These are phyloP conservation scores for Trichosporon asahii DNA, from an alignment of 1,284 basidiomycete species.

Conservation along the genomic window DNA sequence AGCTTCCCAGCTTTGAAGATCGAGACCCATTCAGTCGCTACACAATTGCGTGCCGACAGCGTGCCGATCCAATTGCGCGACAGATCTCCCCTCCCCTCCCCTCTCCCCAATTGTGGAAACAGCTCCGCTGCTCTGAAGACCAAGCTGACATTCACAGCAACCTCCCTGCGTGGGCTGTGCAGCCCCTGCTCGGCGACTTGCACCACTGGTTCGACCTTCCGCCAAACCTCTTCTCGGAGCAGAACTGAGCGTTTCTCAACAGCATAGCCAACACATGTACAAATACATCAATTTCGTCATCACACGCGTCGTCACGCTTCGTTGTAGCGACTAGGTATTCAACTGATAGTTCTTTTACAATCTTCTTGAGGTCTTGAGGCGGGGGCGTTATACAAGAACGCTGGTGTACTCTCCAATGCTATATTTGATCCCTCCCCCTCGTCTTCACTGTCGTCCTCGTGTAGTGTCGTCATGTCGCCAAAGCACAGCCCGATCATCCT, in stretches of 20 bases:
- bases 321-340: not conserved
- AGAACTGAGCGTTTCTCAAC: not conserved
- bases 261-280: not conserved
- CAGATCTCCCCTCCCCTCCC: no score
- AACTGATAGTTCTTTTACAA: no score
- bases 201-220: slow-evolving; percentile 51
- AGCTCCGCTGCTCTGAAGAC: no score
- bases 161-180: slow-evolving; percentile 47
- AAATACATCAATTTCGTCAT: not conserved
- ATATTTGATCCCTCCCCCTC: not conserved
- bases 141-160: slow-evolving; percentile 17
- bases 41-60: no score
- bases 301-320: not conserved
- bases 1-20: no score
- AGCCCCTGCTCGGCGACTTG: slow-evolving; percentile 46
- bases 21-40: no score
- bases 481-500: not conserved
- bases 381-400: not conserved
- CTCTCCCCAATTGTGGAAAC: no score
- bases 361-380: not conserved
- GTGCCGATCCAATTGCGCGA: no score
- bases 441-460: no score
- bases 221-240: slow-evolving; percentile 32
- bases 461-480: no score
- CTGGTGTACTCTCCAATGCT: not conserved